Conservation (phyloP, 176 grass and related monocot species). For the Oryza australiensis region DNA sequence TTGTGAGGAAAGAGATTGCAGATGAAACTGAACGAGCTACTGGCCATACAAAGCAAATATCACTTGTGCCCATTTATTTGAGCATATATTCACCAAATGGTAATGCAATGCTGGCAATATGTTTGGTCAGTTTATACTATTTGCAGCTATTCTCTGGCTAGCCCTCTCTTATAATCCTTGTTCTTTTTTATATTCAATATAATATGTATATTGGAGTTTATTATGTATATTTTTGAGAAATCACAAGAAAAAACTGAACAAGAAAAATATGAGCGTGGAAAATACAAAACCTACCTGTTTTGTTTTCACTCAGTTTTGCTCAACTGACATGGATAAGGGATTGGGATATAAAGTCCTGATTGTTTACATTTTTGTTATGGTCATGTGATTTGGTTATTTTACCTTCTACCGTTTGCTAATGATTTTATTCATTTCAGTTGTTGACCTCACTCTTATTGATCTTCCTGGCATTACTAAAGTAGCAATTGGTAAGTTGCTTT, state of each 20-base stretch:
- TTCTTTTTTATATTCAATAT: too few species aligned
- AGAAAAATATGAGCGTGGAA: too few species aligned
- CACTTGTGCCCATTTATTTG: slow-evolving; percentile 79
- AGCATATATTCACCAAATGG: slow-evolving; percentile 80
- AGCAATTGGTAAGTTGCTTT: slow-evolving; percentile 74
- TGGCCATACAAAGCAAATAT: slow-evolving; percentile 81
- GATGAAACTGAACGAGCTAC: slow-evolving; percentile 94
- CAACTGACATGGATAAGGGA: too few species aligned
- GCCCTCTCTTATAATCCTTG: too few species aligned
- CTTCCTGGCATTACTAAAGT: slow-evolving; percentile 99
- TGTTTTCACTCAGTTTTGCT: too few species aligned
- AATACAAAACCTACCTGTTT: too few species aligned
- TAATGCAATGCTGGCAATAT: slow-evolving; percentile 32
- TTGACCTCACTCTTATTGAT: slow-evolving; percentile 95
- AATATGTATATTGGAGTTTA: too few species aligned
- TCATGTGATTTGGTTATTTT: background rate
- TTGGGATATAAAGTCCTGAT: too few species aligned
- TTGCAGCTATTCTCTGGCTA: background rate
- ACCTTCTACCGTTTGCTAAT: background rate
- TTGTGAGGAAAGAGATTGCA: slow-evolving; percentile 91
- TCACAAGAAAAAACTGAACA: too few species aligned
- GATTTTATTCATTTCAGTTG: slow-evolving; percentile 59
- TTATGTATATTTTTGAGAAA: too few species aligned
- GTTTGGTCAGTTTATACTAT: slow-evolving; percentile 2
- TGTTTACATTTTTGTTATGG: too few species aligned